Conservation (phyloP, 176 grass and related monocot species). For the Aegilops bicornis region DNA sequence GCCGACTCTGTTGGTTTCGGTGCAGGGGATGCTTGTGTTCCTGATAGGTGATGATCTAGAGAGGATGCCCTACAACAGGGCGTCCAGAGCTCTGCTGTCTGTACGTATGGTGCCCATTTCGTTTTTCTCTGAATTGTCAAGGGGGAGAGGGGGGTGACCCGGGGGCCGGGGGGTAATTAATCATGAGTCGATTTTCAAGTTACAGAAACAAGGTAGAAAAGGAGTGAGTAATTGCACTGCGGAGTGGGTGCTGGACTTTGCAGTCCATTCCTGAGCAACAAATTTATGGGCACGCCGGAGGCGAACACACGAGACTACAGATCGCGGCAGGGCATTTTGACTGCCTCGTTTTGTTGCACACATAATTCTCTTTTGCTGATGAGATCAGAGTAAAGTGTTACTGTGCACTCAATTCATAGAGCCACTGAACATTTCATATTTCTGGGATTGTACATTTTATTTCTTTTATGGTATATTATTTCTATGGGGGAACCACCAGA, state of each 20-base stretch:
- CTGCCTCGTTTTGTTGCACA: neutral
- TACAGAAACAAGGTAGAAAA: slow-evolving; percentile 1
- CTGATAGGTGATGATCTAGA: slow-evolving; percentile 40
- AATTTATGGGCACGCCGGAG: neutral
- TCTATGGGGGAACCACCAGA: neutral
- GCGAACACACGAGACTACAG: neutral
- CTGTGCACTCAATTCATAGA: neutral
- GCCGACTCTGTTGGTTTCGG: neutral
- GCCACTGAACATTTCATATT: neutral
- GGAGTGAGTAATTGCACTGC: neutral
- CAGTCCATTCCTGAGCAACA: neutral
- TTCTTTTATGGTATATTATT: neutral
- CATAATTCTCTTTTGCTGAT: neutral
- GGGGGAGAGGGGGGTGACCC: neutral
- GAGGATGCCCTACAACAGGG: slow-evolving; percentile 44
- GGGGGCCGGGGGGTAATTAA: neutral
- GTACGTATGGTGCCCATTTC: too few relatives aligned
- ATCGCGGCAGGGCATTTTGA: neutral
- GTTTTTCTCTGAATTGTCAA: too few relatives aligned
- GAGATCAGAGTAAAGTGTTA: neutral
- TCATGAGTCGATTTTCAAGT: neutral
- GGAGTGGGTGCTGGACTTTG: neutral
- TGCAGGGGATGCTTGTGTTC: slow-evolving; percentile 47
- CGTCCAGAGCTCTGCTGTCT: neutral
- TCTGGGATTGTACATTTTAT: neutral